Evolutionary conservation across 805 yeast genomes (phyloP), one percentile per base, ranked within the genome.

Genomic region (Vanderwaltozyma tropicalis): DNA sequence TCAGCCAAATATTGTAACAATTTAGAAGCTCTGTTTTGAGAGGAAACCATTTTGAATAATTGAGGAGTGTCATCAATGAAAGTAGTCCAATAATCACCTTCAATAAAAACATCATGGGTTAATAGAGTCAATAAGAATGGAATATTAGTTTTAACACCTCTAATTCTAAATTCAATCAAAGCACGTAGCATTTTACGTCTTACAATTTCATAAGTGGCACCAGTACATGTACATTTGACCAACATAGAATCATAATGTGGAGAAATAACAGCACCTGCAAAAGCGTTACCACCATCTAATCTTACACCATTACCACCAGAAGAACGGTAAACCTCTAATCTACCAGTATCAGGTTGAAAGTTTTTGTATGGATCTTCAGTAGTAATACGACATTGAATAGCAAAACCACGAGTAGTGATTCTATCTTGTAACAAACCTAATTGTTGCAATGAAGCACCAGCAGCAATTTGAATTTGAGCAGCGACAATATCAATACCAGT

Each of bases 271-370:
- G 95, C 81, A 43, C 97, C 97, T 12, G 95, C 94, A 63, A 85
- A 88, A 2, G 96, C 96, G 61, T 89, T 88, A 65, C 96, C 96
- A 67, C 97, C 97, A 55, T 88, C 97, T 49, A 89, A 72, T 68
- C 98, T 78, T 34, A 89, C 96, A 61, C 98, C 98, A 59, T 89
- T 89, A 70, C 98, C 98, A 64, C 97, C 97, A 14, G 96, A 83
- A 28, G 96, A 85, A 62, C 96, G 78, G 71, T 88, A 88, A 32
- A 88, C 97, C 64, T 88, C 97, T 53, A 88, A 84, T 64, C 87
- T 86, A 59, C 97, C 97, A 3, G 96, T 89, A 59, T 88, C 97
- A 12, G 97, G 97, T 66, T 83, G 96, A 78, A 88, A 88, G 59
- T 80, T 84, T 68, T 87, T 87, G 37, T 94, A 59, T 13, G 97